These are phyloP conservation scores for Cercospora berteroae DNA, from an alignment of 2,329 filamentous ascomycete genomes.

Conservation along the genomic window DNA sequence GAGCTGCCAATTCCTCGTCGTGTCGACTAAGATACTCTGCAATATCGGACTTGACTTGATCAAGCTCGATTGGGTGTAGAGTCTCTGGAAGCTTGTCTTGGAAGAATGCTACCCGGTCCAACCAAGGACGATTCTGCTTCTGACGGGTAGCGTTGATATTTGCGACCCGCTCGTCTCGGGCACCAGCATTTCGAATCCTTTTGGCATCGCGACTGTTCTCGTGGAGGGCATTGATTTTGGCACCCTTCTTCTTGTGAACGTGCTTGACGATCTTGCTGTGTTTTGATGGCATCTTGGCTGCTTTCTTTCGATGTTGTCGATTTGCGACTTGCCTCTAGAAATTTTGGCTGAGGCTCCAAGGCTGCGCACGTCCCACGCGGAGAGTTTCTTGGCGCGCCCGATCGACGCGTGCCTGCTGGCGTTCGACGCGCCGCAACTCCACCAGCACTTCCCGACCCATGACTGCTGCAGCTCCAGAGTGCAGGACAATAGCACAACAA, in stretches of 20 bases:
- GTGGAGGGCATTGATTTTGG: conserved; percentile 72
- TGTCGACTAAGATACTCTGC: conserved; percentile 56
- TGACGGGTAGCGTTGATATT: conserved; percentile 67
- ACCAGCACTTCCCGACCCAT: conserved; percentile 1
- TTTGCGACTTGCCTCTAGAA: not conserved
- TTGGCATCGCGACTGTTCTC: conserved; percentile 85
- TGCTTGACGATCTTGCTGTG: conserved; percentile 84
- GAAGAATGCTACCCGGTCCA: conserved; percentile 66
- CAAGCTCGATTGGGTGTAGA: conserved; percentile 51
- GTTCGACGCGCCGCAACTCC: conserved; percentile 1
- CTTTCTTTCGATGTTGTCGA: not conserved
- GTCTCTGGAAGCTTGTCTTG: conserved; percentile 47
- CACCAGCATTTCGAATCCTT: conserved; percentile 72
- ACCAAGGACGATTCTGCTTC: conserved; percentile 68
- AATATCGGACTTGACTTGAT: conserved; percentile 56
- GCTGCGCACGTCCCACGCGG: not conserved
- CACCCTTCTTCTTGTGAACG: conserved; percentile 87
- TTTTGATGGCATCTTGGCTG: conserved; percentile 63
- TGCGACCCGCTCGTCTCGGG: conserved; percentile 78
- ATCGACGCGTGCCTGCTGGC: not conserved
- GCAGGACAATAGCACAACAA: not conserved
- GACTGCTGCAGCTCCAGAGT: not conserved
- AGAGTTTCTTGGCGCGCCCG: not conserved
- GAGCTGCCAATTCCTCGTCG: conserved; percentile 65
- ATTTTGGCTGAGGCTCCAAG: not conserved